Conservation (phyloP, 106 monocot genomes). For the Acorus calamus region DNA sequence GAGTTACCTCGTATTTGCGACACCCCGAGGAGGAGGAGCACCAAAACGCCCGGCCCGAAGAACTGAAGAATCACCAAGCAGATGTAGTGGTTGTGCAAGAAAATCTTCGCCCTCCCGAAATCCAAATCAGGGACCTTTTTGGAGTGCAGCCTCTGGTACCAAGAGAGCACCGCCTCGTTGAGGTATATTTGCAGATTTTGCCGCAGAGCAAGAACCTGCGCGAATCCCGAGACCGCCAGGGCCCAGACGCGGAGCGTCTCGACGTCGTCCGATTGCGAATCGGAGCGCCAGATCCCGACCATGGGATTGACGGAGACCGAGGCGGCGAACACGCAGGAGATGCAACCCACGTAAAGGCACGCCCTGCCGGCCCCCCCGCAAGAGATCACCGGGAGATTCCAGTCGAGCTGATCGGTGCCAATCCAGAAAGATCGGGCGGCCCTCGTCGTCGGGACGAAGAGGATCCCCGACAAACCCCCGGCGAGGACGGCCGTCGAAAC, state of each 20-base stretch:
- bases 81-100: constrained; percentile 69
- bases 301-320: constrained; percentile 29
- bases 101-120: constrained; percentile 83
- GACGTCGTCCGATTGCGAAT: neutral
- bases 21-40: constrained; percentile 46
- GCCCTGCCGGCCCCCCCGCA: constrained; percentile 21
- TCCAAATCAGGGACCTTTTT: constrained; percentile 50
- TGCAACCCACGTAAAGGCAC: constrained; percentile 24
- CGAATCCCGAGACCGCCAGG: constrained; percentile 26
- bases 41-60: constrained; percentile 55
- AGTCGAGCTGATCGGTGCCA: constrained; percentile 77
- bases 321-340: constrained; percentile 23
- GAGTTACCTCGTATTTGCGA: constrained; percentile 53
- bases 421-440: constrained; percentile 69
- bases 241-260: constrained; percentile 15
- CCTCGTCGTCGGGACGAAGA: constrained; percentile 44
- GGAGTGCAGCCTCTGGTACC: constrained; percentile 84
- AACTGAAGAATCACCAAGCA: constrained; percentile 61
- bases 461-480: constrained; percentile 18
- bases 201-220: constrained; percentile 45
- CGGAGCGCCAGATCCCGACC: constrained; percentile 1
- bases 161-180: constrained; percentile 79
- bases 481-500: constrained; percentile 13
- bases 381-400: constrained; percentile 53
- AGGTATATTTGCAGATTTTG: constrained; percentile 64